Evolutionary conservation across 176 grass and related monocot species (phyloP).

Genomic region (Oryza glumipatula): DNA sequence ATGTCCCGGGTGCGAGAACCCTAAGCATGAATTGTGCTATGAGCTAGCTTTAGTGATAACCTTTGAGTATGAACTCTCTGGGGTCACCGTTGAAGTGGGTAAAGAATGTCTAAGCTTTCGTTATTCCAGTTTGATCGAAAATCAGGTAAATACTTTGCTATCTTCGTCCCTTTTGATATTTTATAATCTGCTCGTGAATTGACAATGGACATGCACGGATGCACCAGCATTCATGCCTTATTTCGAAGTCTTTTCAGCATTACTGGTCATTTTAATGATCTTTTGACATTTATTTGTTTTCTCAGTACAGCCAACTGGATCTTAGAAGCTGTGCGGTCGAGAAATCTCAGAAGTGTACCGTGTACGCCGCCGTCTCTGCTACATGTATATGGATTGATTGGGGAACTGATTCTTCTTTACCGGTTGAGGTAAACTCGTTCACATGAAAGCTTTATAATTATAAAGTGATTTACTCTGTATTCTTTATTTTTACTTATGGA

Average conservation of each 20-base stretch:
- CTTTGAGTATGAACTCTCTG: neutral
- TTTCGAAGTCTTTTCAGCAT: neutral
- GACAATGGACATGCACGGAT: neutral
- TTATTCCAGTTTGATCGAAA: slow-evolving; percentile 15
- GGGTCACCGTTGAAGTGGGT: neutral
- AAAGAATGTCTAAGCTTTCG: neutral
- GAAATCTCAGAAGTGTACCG: neutral
- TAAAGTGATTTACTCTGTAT: neutral
- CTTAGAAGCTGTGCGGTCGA: neutral
- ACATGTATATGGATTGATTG: neutral
- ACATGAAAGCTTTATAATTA: neutral
- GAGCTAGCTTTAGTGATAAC: neutral
- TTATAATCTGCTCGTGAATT: slow-evolving; percentile 11
- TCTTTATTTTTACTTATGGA: neutral
- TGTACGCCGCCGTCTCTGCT: no score
- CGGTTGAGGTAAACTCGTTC: neutral
- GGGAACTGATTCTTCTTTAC: neutral
- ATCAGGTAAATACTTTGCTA: slow-evolving; percentile 21
- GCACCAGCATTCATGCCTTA: neutral
- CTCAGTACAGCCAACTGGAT: neutral
- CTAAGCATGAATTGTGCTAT: neutral
- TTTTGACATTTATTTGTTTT: neutral
- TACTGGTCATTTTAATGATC: neutral
- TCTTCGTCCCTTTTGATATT: neutral
- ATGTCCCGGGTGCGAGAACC: neutral